phyloP scores from a whole-genome alignment of 768 basidiomycete genomes.

The Tulasnella sp. region DNA sequence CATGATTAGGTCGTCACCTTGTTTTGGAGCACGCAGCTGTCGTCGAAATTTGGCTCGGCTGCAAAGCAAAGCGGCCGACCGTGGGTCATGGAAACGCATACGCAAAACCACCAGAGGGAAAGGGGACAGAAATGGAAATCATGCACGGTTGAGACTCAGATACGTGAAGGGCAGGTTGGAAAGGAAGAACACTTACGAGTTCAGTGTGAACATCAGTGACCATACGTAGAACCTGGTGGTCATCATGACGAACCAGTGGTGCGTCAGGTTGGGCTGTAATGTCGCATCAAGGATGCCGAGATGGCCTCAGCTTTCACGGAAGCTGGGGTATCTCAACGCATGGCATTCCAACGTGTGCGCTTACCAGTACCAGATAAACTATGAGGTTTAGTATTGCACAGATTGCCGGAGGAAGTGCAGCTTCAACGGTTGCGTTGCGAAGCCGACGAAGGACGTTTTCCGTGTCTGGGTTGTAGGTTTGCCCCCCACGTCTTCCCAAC shows the following conservation, averaged over 20 bases:
- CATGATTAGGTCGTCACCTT: background rate
- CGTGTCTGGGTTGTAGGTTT: background rate
- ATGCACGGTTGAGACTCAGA: background rate
- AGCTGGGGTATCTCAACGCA: too few species aligned
- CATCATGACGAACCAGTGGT: background rate
- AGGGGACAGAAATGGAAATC: background rate
- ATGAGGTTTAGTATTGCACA: background rate
- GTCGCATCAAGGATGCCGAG: background rate
- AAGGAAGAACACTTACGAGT: background rate
- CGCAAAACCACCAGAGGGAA: background rate
- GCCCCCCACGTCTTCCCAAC: background rate
- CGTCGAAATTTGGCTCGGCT: background rate
- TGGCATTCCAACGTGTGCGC: background rate
- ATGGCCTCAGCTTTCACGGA: too few species aligned
- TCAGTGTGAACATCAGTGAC: constrained; percentile 15
- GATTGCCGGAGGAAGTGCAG: constrained; percentile 12
- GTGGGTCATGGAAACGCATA: too few species aligned
- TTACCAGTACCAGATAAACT: background rate
- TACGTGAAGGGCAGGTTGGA: background rate
- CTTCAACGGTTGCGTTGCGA: background rate
- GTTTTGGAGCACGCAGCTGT: background rate
- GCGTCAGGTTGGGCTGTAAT: background rate
- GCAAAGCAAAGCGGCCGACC: background rate
- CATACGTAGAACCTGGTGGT: background rate
- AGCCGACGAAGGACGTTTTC: background rate